phyloP scores from a whole-genome alignment of 164 flowering plant genomes.

The Brasenia schreberi region DNA sequence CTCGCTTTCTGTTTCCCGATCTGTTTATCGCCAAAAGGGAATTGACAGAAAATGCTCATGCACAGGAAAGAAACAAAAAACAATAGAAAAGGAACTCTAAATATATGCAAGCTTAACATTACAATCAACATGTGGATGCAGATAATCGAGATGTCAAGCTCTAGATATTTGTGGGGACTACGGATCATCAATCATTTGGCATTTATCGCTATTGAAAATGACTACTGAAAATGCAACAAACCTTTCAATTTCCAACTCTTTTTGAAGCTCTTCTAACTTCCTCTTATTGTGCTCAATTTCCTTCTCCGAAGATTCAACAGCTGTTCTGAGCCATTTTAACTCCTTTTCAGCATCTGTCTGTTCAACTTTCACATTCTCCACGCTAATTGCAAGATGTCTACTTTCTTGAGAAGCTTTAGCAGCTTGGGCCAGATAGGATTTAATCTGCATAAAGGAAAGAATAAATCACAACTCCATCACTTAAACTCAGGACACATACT shows the following conservation, averaged over 20 bases:
- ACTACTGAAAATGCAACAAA: slow-evolving; percentile 4
- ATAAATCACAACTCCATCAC: no score
- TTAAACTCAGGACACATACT: no score
- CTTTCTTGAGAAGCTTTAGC: slow-evolving; percentile 45
- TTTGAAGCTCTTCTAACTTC: slow-evolving; percentile 32
- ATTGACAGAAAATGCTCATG: no score
- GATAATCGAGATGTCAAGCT: no score
- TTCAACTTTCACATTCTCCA: slow-evolving; percentile 70
- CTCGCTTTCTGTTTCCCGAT: slow-evolving; percentile 39
- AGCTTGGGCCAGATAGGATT: slow-evolving; percentile 37
- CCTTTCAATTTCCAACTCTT: slow-evolving; percentile 64
- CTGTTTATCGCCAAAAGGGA: slow-evolving; percentile 18
- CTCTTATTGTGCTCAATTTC: slow-evolving; percentile 70
- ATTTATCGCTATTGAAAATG: no score
- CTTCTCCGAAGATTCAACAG: slow-evolving; percentile 65
- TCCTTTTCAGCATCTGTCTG: slow-evolving; percentile 86
- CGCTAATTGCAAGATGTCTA: slow-evolving; percentile 38
- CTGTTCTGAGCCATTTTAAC: slow-evolving; percentile 72
- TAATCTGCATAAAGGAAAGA: slow-evolving; percentile 45
- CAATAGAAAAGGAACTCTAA: no score
- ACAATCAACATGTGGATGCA: no score
- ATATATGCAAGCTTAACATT: no score
- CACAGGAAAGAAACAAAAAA: no score
- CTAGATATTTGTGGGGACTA: no score
- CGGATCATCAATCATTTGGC: no score